These are phyloP conservation scores for Boletellus ananas DNA, from an alignment of 768 basidiomycete species.

Conservation along the genomic window DNA sequence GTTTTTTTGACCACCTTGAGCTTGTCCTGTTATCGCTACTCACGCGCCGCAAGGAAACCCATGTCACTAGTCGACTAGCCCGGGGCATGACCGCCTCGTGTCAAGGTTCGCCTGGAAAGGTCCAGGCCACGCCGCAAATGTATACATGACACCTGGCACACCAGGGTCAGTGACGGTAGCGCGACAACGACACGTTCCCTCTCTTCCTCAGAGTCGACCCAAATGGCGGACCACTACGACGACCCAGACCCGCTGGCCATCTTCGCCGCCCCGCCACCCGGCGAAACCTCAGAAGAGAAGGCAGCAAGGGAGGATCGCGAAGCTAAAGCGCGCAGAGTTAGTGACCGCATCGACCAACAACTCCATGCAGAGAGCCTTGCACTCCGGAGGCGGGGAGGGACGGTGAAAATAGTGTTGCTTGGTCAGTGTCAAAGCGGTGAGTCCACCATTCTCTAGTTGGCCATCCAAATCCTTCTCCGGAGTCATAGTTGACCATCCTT, in stretches of 20 bases:
- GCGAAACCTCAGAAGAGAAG: constrained; percentile 51
- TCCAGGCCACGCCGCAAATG: no score
- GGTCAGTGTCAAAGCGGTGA: constrained; percentile 65
- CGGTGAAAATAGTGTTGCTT: constrained; percentile 55
- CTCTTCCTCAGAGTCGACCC: no score
- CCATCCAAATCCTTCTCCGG: no score
- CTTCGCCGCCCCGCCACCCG: constrained; percentile 52
- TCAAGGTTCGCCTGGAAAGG: no score
- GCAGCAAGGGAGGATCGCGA: constrained; percentile 44
- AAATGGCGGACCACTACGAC: constrained; percentile 29
- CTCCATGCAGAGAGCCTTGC: constrained; percentile 46
- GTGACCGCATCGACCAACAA: constrained; percentile 59
- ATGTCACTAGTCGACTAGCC: no score
- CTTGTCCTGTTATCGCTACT: no score
- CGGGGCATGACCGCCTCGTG: no score
- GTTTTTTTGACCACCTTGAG: no score
- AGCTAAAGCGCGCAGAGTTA: constrained; percentile 54
- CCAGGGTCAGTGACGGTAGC: no score
- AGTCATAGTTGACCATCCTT: not conserved
- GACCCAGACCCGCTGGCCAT: constrained; percentile 55
- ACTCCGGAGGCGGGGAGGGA: constrained; percentile 42
- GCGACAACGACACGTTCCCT: not conserved
- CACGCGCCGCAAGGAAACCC: no score
- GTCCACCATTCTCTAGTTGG: constrained; percentile 17
- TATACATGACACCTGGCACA: no score